phyloP scores from a whole-genome alignment of 345 rosid genomes.

The Gossypium thurberi region DNA sequence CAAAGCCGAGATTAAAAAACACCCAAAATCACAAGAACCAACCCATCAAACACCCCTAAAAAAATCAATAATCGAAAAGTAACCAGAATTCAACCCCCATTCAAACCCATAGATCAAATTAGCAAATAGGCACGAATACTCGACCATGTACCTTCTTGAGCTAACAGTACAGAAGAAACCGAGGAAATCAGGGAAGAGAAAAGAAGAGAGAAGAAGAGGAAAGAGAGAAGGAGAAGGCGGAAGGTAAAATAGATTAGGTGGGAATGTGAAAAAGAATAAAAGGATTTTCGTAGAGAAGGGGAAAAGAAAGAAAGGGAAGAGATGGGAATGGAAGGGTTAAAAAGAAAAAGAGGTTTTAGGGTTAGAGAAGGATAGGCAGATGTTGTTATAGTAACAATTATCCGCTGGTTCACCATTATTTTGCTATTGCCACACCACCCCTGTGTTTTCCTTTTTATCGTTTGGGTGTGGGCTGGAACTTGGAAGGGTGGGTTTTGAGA shows the following conservation, averaged over 20 bases:
- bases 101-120: conserved; percentile 9
- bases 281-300: not conserved
- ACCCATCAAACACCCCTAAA: not conserved
- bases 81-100: not conserved
- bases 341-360: conserved; percentile 29
- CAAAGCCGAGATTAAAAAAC: not conserved
- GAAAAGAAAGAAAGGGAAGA: not conserved
- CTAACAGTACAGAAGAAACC: not conserved
- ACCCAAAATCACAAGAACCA: conserved; percentile 13
- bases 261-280: not conserved
- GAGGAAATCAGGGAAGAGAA: conserved; percentile 2
- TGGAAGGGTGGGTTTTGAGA: not conserved
- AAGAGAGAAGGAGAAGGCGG: not conserved
- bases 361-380: conserved; percentile 30
- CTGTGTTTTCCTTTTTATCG: conserved; percentile 4
- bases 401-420: conserved; percentile 69
- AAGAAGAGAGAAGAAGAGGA: conserved; percentile 8
- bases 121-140: not conserved
- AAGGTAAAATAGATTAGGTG: not conserved
- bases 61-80: not conserved
- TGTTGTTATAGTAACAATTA: not conserved
- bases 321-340: conserved; percentile 3
- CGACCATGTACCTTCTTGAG: conserved; percentile 2
- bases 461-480: conserved; percentile 3
- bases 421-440: conserved; percentile 67